Base-by-base conservation (phyloP, 2,329 filamentous ascomycete genomes). In the Claviceps purpurea region DNA sequence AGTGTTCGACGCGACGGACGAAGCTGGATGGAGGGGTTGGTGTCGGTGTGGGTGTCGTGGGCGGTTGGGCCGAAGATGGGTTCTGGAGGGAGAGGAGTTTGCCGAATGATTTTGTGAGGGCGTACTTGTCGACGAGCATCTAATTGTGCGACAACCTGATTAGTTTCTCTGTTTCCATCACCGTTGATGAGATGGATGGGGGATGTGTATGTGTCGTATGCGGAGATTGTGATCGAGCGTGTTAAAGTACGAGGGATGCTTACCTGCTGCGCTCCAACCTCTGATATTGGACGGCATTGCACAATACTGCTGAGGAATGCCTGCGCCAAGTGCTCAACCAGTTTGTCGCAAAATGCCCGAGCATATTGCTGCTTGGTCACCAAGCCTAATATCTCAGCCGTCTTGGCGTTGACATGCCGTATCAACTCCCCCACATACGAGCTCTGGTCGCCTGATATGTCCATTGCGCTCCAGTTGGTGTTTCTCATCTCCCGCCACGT, bases 401-500 rank as follows among this genome's bases (percentile, higher is more conserved):
- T 79, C 57, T 82, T 84, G 4, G 75, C 72, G 62, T 89, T 87
- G 54, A 94, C 77, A 53, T 82, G 80, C 50, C 77, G 78, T 47
- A 95, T 70, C 2, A 98, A 74, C 65, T 95, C 88, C 8, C 82
- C 80, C 26, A 97, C 88, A 60, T 96, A 98, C 0, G 86, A 84
- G 68, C 89, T 96, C 64, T 96, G 89, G 65, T 98, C 93, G 45
- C 88, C 88, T 4, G 95, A 93, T 54, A 79, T 86, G 60, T 97
- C 93, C 74, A 98, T 87, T 57, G 86, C 89, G 66, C 84, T 87
- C 93, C 93, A 98, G 48, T 90, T 87, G 0, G 86, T 95, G 64
- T 96, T 95, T 56, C 84, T 85, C 93, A 98, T 98, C 71, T 97
- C 93, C 52, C 90, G 81, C 93, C 91, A 98, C 16, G 85, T 84